phyloP scores from a whole-genome alignment of 257 asterid genomes.

The Eucommia ulmoides region DNA sequence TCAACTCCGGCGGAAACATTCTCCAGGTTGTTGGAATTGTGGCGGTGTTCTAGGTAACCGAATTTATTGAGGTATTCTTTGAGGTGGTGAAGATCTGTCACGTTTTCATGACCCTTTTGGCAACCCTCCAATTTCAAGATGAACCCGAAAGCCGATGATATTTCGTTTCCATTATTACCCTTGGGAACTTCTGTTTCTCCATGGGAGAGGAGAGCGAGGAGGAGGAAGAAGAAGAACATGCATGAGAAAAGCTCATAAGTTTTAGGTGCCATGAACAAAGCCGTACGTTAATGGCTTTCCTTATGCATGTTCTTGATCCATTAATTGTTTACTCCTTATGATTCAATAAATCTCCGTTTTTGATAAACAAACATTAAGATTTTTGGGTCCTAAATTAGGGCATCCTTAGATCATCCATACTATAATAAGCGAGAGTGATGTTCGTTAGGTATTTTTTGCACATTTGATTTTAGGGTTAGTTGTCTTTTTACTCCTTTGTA shows the following conservation, averaged over 20 bases:
- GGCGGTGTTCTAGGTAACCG: background rate
- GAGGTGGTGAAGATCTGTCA: background rate
- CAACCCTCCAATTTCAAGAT: background rate
- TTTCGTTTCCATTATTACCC: background rate
- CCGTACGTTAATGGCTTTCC: too few species aligned
- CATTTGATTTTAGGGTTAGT: too few species aligned
- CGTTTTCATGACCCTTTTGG: background rate
- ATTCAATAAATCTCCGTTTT: too few species aligned
- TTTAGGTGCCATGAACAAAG: background rate
- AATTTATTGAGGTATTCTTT: background rate
- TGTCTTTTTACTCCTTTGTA: too few species aligned
- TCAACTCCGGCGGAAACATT: background rate
- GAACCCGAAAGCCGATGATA: background rate
- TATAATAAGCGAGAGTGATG: too few species aligned
- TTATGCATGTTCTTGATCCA: background rate
- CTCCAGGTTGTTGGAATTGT: background rate
- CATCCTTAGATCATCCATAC: too few species aligned
- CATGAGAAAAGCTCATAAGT: background rate
- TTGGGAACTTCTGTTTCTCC: background rate
- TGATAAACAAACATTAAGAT: too few species aligned
- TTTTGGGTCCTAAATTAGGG: too few species aligned
- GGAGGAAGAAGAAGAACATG: background rate
- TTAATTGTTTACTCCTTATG: background rate
- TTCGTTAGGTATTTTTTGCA: too few species aligned
- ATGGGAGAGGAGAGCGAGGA: background rate